Conservation (phyloP, 331 rosid genomes). For the Malus hybrid region DNA sequence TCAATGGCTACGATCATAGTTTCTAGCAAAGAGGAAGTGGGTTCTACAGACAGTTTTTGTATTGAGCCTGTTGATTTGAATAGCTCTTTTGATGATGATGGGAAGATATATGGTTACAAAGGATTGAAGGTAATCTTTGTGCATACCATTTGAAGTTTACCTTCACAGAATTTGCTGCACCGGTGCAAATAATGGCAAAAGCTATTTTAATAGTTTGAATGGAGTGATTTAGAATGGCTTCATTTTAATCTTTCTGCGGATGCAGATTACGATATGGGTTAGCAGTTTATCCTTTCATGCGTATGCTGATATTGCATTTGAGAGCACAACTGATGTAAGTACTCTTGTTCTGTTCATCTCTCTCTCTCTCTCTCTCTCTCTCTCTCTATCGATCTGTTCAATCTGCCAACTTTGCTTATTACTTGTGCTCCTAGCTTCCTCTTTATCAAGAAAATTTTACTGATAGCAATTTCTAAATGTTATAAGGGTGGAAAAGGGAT, state of each 20-base stretch:
- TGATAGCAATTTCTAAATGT: slow-evolving; percentile 15
- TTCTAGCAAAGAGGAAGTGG: slow-evolving; percentile 65
- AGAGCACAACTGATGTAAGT: slow-evolving; percentile 74
- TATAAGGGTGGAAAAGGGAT: slow-evolving; percentile 84
- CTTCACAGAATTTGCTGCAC: background rate
- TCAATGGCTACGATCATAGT: slow-evolving; percentile 31
- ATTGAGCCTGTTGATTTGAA: slow-evolving; percentile 66
- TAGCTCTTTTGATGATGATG: slow-evolving; percentile 49
- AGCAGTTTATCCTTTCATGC: slow-evolving; percentile 74
- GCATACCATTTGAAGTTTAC: background rate
- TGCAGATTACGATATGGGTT: slow-evolving; percentile 78
- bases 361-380: background rate
- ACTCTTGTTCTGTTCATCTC: background rate
- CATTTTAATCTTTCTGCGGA: background rate
- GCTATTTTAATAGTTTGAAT: background rate
- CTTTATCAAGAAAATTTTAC: background rate
- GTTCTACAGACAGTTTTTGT: slow-evolving; percentile 33
- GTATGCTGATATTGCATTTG: slow-evolving; percentile 62
- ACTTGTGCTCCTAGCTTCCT: background rate
- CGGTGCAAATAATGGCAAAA: background rate
- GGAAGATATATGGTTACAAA: slow-evolving; percentile 76
- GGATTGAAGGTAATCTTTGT: slow-evolving; percentile 55
- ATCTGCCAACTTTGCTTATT: background rate
- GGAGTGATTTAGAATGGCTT: slow-evolving; percentile 8
- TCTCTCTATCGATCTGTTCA: background rate